Conservation (phyloP, 257 asterid species). For the Phtheirospermum japonicum region DNA sequence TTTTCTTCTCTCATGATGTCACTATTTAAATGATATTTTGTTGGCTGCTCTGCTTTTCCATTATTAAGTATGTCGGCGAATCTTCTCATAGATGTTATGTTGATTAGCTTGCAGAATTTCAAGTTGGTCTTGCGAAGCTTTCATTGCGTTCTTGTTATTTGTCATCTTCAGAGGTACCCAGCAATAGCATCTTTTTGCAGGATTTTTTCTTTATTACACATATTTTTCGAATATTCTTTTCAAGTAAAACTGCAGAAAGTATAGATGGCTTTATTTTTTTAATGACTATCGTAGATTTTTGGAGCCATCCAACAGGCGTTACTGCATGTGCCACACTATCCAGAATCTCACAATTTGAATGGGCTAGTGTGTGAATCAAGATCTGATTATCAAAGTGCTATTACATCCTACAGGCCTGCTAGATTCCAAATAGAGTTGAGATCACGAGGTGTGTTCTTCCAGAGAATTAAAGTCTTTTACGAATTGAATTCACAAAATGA, state of each 20-base stretch:
- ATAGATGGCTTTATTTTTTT: conserved; percentile 12
- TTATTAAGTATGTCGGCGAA: conserved; percentile 16
- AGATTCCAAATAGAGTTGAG: no score
- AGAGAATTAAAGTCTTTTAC: no score
- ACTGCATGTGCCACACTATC: conserved; percentile 81
- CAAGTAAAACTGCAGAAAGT: conserved; percentile 19
- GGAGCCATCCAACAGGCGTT: conserved; percentile 86
- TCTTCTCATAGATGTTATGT: conserved; percentile 32
- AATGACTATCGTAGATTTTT: conserved; percentile 56
- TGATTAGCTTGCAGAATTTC: conserved; percentile 87
- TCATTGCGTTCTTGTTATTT: conserved; percentile 61
- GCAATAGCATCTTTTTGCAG: background rate
- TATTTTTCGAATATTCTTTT: conserved; percentile 7
- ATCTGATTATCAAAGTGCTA: conserved; percentile 73
- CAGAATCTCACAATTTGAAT: conserved; percentile 88
- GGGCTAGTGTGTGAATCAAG: conserved; percentile 92
- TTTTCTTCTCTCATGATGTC: conserved; percentile 7
- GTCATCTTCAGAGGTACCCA: conserved; percentile 78
- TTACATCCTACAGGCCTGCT: conserved; percentile 77
- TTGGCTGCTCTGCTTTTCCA: conserved; percentile 16
- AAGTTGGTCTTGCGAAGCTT: conserved; percentile 87
- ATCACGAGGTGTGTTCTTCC: no score
- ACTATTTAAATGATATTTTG: conserved; percentile 14
- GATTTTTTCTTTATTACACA: background rate
- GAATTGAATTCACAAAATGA: no score